Evolutionary conservation across 345 rosid genomes (phyloP), one percentile per base, ranked within the genome.

Genomic region (Reutealis trisperma): DNA sequence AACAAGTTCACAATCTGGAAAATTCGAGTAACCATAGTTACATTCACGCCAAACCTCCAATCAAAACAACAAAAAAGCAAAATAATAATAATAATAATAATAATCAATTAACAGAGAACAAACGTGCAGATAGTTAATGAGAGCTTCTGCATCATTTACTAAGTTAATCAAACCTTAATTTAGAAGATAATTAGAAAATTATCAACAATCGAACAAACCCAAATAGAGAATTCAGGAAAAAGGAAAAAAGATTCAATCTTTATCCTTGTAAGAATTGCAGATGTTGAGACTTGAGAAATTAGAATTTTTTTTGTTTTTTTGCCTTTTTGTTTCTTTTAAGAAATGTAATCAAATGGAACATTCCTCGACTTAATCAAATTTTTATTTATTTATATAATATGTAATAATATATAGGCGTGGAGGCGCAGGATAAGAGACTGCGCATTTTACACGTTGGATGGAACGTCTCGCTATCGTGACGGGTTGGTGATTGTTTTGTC

Each of bases 391-490:
- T 37, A 3, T 37, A 3, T 68, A 14, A 57, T 18, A 0, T 55
- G n/a, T 27, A 27, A 27, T 27, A 27, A 27, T 66, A n/a, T 74
- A 71, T 54, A 63, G 79, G 63, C 24, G 18, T 2, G 30, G 78
- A 25, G 27, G 82, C 77, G 63, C 54, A 77, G 42, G 83, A 77
- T 67, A 81, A 60, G 81, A 62, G 75, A 41, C 66, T 21, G 81
- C 42, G 55, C 51, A 69, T 63, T 75, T 78, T 80, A 49, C 3
- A 6, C 24, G 57, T 64, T 63, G 0, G 9, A 44, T 49, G 18
- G 1, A 27, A 1, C 30, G 1, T 27, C 30, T 27, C 1, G 30
- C 30, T 27, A 27, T 27, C 1, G 1, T 27, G 30, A 27, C n/a
- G n/a, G n/a, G 49, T 19, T 2, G 3, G 64, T 15, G n/a, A 21